A percentile compares a stretch with the other conserved stretches of the same genome.
Evolutionary conservation across 2,329 filamentous ascomycete species (phyloP).

Genomic region (Taxawa tesnikishii): DNA sequence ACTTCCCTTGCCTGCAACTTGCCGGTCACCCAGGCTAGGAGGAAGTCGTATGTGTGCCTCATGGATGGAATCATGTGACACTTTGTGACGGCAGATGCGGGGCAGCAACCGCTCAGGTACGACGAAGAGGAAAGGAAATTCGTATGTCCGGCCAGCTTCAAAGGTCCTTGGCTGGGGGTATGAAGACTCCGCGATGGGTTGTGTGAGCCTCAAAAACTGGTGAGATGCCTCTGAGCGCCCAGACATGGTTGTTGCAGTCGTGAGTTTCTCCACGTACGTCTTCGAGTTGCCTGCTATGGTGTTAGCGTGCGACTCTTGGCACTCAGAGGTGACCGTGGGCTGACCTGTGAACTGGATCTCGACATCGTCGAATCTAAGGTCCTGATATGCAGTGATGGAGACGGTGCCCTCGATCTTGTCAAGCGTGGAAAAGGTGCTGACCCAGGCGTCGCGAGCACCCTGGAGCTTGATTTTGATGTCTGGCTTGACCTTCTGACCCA

Average conservation of each 20-base stretch:
- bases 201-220: constrained; percentile 48
- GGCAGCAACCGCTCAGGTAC: constrained; percentile 49
- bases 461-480: constrained; percentile 30
- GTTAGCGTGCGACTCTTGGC: constrained; percentile 6
- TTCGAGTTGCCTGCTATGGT: constrained; percentile 31
- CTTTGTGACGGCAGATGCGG: constrained; percentile 43
- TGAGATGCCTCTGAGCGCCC: constrained; percentile 45
- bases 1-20: constrained; percentile 22
- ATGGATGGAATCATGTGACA: constrained; percentile 38
- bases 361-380: constrained; percentile 45
- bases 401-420: constrained; percentile 45
- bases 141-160: constrained; percentile 42
- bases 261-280: constrained; percentile 43
- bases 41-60: constrained; percentile 46
- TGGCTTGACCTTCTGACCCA: constrained; percentile 18
- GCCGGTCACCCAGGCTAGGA: constrained; percentile 47
- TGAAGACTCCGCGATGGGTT: constrained; percentile 41
- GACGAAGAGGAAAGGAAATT: constrained; percentile 52
- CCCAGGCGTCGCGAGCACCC: constrained; percentile 19
- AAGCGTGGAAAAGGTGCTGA: constrained; percentile 42
- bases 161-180: constrained; percentile 44
- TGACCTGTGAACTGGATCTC: constrained; percentile 46
- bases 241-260: constrained; percentile 37
- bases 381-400: constrained; percentile 35
- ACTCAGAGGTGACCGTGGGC: constrained; percentile 10